Evolutionary conservation across 2,329 filamentous ascomycete genomes (phyloP).

Genomic region (Huntiella savannae): DNA sequence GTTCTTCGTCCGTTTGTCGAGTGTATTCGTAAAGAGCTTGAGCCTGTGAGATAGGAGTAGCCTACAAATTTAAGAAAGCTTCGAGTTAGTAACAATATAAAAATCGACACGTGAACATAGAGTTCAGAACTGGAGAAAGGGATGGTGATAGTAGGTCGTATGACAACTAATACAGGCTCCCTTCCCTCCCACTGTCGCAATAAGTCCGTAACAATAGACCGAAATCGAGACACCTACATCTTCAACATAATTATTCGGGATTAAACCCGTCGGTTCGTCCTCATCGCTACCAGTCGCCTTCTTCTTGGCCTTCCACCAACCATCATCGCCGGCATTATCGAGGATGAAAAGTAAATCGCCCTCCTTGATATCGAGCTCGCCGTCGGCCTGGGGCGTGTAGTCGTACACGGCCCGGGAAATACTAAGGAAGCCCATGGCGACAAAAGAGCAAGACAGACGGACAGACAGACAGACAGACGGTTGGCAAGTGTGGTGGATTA

Average conservation of each 20-base stretch:
- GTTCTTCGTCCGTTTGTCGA: constrained; percentile 89
- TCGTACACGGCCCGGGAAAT: constrained; percentile 85
- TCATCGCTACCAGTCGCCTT: constrained; percentile 67
- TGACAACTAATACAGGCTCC: not conserved
- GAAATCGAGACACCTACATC: constrained; percentile 36
- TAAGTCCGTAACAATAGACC: not conserved
- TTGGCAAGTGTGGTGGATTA: not conserved
- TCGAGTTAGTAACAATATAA: not conserved
- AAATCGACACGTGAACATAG: not conserved
- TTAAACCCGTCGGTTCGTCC: constrained; percentile 73
- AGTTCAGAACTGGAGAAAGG: no score
- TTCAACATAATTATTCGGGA: constrained; percentile 91
- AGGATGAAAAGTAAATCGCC: constrained; percentile 78
- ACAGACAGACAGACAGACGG: not conserved
- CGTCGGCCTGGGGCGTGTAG: constrained; percentile 70
- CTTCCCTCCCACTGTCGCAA: not conserved
- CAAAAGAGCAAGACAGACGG: not conserved
- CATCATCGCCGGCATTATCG: constrained; percentile 57
- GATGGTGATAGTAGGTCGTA: not conserved
- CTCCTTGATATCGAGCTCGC: constrained; percentile 68
- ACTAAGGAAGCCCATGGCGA: constrained; percentile 69
- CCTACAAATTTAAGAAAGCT: constrained; percentile 20
- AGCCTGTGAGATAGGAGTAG: constrained; percentile 40
- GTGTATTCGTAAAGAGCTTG: constrained; percentile 97
- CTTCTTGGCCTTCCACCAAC: constrained; percentile 97